Evolutionary conservation across 2,329 filamentous ascomycete genomes (phyloP).

Genomic region (Pseudocercospora eumusae): DNA sequence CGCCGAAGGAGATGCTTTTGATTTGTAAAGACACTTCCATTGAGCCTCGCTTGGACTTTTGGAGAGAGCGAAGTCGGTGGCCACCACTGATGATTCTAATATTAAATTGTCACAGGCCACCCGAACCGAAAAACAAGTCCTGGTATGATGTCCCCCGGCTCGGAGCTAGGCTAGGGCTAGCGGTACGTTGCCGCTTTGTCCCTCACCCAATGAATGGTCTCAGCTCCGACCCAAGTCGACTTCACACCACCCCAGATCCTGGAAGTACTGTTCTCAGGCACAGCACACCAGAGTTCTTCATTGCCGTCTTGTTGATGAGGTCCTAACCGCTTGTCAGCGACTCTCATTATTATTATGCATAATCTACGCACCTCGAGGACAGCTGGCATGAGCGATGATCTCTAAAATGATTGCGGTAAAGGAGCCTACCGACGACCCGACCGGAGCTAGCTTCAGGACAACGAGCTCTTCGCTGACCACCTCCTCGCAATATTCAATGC

Average conservation of each 20-base stretch:
- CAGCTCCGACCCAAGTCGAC: constrained; percentile 1
- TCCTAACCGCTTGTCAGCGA: too few species aligned
- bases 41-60: background rate
- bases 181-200: constrained; percentile 2
- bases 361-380: too few species aligned
- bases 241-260: background rate
- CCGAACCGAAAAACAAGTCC: constrained; percentile 16
- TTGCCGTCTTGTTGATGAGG: too few species aligned
- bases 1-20: constrained; percentile 2
- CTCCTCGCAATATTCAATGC: background rate
- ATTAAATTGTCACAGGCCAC: background rate
- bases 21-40: background rate
- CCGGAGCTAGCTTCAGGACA: background rate
- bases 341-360: too few species aligned
- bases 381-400: too few species aligned
- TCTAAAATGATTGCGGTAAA: too few species aligned
- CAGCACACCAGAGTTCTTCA: background rate
- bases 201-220: constrained; percentile 2
- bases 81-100: constrained; percentile 7
- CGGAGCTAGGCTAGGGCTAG: background rate
- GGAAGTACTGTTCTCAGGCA: background rate
- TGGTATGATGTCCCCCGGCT: constrained; percentile 6
- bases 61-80: constrained; percentile 2
- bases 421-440: background rate
- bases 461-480: background rate